Percentiles rank a stretch among this genome's conserved stretches.
phyloP scores from a whole-genome alignment of 2,329 filamentous ascomycete species.

The Stagonosporopsis rhizophila region DNA sequence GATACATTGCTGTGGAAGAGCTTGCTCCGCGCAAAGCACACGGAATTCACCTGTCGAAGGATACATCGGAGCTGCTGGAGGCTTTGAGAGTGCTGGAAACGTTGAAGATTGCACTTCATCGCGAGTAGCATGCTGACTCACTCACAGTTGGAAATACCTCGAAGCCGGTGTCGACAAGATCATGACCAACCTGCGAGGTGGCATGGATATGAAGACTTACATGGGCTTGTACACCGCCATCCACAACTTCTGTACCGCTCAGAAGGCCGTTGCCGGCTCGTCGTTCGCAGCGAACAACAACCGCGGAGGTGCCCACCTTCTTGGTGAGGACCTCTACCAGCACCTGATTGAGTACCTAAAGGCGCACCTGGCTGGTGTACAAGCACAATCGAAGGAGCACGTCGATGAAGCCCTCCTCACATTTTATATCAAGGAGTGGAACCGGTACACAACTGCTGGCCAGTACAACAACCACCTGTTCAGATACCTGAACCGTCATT shows the following conservation, averaged over 20 bases:
- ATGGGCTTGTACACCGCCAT: conserved; percentile 98
- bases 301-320: conserved; percentile 87
- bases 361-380: conserved; percentile 74
- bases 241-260: conserved; percentile 98
- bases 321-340: conserved; percentile 95
- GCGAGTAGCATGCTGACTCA: conserved; percentile 19
- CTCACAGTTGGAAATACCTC: conserved; percentile 84
- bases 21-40: not conserved
- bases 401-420: conserved; percentile 86
- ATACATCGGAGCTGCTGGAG: not conserved
- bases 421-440: conserved; percentile 98
- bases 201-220: conserved; percentile 95
- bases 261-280: conserved; percentile 79
- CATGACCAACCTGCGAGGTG: conserved; percentile 89
- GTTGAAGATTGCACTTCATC: not conserved
- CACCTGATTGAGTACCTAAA: conserved; percentile 87
- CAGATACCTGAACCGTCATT: conserved; percentile 94
- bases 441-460: conserved; percentile 90
- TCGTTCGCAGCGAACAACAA: conserved; percentile 61
- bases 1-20: not conserved
- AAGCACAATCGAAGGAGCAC: conserved; percentile 76
- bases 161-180: conserved; percentile 88
- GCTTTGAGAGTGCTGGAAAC: not conserved
- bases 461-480: conserved; percentile 99
- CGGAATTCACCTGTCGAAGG: not conserved